phyloP scores from a whole-genome alignment of 345 rosid species.

The Gossypium australe region DNA sequence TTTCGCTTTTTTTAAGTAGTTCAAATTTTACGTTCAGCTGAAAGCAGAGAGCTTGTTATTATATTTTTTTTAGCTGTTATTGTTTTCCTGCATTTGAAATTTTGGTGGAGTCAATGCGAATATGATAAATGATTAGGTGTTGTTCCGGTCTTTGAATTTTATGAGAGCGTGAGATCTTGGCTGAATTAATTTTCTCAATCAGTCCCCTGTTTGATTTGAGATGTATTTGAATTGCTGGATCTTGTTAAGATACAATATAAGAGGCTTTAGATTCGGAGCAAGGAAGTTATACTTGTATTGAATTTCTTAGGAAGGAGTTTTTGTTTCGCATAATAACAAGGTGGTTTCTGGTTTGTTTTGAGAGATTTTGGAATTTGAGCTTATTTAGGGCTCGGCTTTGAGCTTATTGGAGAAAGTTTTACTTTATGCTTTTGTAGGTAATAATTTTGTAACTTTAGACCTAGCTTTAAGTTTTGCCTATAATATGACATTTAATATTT shows the following conservation, averaged over 20 bases:
- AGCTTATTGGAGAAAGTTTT: constrained; percentile 4
- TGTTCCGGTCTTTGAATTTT: background rate
- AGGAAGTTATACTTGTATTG: background rate
- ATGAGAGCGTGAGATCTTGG: background rate
- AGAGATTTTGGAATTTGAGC: background rate
- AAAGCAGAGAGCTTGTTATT: constrained; percentile 7
- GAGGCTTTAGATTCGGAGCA: background rate
- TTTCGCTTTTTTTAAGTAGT: background rate
- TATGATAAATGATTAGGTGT: background rate
- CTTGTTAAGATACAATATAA: constrained; percentile 1
- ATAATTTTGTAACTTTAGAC: background rate
- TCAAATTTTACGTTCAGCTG: background rate
- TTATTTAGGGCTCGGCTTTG: background rate
- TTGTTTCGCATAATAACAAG: background rate
- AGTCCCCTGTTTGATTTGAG: background rate
- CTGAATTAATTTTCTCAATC: background rate
- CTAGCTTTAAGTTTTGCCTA: background rate
- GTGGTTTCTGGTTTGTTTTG: constrained; percentile 2
- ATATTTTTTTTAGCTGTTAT: background rate
- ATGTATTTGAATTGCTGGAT: background rate
- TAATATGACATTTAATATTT: background rate
- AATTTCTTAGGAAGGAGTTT: background rate
- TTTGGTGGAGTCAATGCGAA: background rate
- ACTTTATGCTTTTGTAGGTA: background rate
- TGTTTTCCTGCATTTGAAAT: background rate